A percentile compares a stretch with the other conserved stretches of the same genome.
Evolutionary conservation across 768 basidiomycete genomes (phyloP).

Genomic region (Collybiopsis confluens): DNA sequence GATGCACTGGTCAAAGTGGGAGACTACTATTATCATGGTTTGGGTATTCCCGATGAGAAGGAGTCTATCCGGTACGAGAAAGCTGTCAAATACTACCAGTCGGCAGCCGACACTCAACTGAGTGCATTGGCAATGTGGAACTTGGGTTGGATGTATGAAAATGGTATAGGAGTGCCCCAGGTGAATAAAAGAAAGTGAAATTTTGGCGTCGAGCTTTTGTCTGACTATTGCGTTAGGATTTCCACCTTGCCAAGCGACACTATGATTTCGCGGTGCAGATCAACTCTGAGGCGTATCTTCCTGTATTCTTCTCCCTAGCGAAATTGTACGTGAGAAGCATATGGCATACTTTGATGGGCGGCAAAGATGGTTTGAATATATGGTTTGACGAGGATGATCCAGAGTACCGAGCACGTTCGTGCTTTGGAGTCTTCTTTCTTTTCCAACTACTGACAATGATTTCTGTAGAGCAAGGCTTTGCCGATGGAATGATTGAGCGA

Average conservation of each 20-base stretch:
- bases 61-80: constrained; percentile 72
- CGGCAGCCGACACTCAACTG: constrained; percentile 87
- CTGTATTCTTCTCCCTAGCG: constrained; percentile 75
- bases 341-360: constrained; percentile 77
- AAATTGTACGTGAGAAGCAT: constrained; percentile 81
- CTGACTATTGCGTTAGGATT: constrained; percentile 54
- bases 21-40: constrained; percentile 92
- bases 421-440: too few species aligned
- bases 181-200: too few species aligned
- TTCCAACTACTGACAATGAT: constrained; percentile 13
- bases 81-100: constrained; percentile 91
- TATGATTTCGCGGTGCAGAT: constrained; percentile 90
- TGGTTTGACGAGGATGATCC: constrained; percentile 57
- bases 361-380: constrained; percentile 60
- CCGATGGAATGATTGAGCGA: constrained; percentile 22
- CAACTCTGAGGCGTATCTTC: constrained; percentile 85
- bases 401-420: background rate
- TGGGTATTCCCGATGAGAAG: constrained; percentile 71
- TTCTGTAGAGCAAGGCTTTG: constrained; percentile 8
- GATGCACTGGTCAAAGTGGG: constrained; percentile 97
- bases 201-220: background rate
- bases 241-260: constrained; percentile 92
- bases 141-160: constrained; percentile 99
- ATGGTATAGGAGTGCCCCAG: constrained; percentile 87
- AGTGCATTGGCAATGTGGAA: constrained; percentile 99